Percentiles rank a stretch among this genome's conserved stretches.
Evolutionary conservation across 1,139 yeast species (phyloP).

Genomic region (Hansenula sp.): DNA sequence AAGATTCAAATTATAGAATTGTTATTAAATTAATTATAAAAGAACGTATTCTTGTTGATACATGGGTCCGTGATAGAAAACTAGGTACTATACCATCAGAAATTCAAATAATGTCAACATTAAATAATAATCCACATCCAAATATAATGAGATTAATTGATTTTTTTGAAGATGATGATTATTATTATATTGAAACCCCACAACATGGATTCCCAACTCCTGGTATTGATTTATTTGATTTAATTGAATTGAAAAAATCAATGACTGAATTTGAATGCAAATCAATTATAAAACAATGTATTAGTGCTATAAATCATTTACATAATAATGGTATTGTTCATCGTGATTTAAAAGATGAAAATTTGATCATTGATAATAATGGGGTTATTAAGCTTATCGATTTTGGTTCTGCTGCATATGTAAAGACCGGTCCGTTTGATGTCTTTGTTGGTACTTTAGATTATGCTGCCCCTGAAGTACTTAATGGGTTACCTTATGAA

Average conservation of each 20-base stretch:
- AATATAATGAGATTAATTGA: constrained; percentile 81
- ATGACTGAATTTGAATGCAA: constrained; percentile 76
- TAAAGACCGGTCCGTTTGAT: constrained; percentile 89
- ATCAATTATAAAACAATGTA: constrained; percentile 74
- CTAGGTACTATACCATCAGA: constrained; percentile 94
- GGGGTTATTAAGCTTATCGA: constrained; percentile 83
- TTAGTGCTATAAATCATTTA: constrained; percentile 71
- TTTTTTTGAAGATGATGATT: constrained; percentile 86
- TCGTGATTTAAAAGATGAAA: constrained; percentile 93
- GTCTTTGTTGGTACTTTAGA: constrained; percentile 97
- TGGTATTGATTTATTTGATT: constrained; percentile 87
- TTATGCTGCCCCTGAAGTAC: constrained; percentile 95
- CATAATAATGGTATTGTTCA: constrained; percentile 88
- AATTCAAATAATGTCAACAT: constrained; percentile 82
- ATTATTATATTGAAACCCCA: constrained; percentile 86
- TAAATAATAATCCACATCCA: constrained; percentile 76
- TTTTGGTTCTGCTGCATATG: constrained; percentile 92
- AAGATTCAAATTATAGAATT: constrained; percentile 58
- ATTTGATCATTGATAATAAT: constrained; percentile 77
- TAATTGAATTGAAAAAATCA: constrained; percentile 76
- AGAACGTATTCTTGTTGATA: constrained; percentile 88
- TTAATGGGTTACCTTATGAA: constrained; percentile 80
- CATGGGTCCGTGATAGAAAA: constrained; percentile 92
- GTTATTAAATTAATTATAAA: constrained; percentile 88
- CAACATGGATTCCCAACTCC: constrained; percentile 80